Evolutionary conservation across 495 filamentous ascomycete genomes (phyloP), one percentile per base, ranked within the genome.

Genomic region (Tuber indicum): DNA sequence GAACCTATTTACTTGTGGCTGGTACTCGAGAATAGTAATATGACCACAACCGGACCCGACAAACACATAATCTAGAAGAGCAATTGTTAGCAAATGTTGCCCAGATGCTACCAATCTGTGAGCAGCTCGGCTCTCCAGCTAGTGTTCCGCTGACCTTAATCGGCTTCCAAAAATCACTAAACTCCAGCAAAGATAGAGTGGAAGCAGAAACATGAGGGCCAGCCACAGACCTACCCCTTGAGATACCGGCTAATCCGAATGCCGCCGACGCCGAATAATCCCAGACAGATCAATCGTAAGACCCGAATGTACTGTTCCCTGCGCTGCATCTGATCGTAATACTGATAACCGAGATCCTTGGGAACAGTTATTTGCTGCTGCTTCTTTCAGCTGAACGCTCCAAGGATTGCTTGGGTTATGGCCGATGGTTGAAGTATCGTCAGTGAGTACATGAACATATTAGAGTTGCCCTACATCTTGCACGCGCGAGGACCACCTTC

Each of bases 401-500:
- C 96, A 23, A 97, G 87, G 73, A 98, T 91, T 74, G 94, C 93
- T 86, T 97, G 92, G 23, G 91, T 94, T 79, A 97, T 88, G 49
- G 94, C 91, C 72, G 94, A 92, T 42, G 96, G 93, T 75, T 93
- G 91, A 85, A 97, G 92, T 82, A 99, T 90, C 36, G 96, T 98
- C 84, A 98, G 87, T 71, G 93, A 94, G 87, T 98, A 98, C 88
- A 98, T 91, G 84, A 97, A 97, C 94, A 97, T 96, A 83, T 93
- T 93, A 81, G 94, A 97, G 70, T 94, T 97, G 77, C 93, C 95
- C 84, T 96, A 94, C 96, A 99, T 99, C 58, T 36, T 66, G 52
- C n/a, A 36, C 41, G 72, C n/a, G n/a, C n/a, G n/a, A n/a, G n/a
- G n/a, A n/a, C n/a, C n/a, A 58, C 81, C 44, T 81, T 49, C 78